A percentile compares a stretch with the other conserved stretches of the same genome.
Conservation (phyloP, 2,329 filamentous ascomycete genomes). For the Apiospora koreana region DNA sequence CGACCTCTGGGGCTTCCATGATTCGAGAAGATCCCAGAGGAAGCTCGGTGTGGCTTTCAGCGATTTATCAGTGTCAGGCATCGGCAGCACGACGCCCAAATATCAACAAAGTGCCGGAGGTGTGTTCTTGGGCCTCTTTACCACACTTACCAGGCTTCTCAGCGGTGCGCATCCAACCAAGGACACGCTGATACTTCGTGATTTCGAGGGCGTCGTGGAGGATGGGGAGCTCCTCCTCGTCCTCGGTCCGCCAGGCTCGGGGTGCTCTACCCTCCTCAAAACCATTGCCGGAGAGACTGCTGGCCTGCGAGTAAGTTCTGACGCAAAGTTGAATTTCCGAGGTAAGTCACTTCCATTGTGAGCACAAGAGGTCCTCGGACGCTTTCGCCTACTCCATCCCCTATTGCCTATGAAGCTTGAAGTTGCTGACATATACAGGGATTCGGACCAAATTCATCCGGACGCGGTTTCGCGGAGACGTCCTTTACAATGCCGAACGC, state of each 20-base stretch:
- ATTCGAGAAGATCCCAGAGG: neutral
- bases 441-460: neutral
- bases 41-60: neutral
- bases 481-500: neutral
- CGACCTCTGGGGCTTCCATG: neutral
- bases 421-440: neutral
- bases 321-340: neutral
- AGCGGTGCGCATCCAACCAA: neutral
- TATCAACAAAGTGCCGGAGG: neutral
- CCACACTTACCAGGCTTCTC: neutral
- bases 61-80: neutral
- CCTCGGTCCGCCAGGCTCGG: constrained; percentile 1
- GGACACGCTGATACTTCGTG: constrained; percentile 50
- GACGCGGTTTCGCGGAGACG: neutral
- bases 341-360: neutral
- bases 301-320: neutral
- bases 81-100: neutral
- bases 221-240: constrained; percentile 25
- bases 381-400: neutral
- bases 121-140: neutral
- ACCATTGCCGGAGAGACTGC: constrained; percentile 7
- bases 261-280: constrained; percentile 11
- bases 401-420: neutral
- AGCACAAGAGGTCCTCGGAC: no score
- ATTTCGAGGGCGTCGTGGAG: constrained; percentile 65